Percentiles rank a stretch among this genome's conserved stretches.
Evolutionary conservation across 352 stramenopile species (phyloP).

Genomic region (Phytophthora cactorum): DNA sequence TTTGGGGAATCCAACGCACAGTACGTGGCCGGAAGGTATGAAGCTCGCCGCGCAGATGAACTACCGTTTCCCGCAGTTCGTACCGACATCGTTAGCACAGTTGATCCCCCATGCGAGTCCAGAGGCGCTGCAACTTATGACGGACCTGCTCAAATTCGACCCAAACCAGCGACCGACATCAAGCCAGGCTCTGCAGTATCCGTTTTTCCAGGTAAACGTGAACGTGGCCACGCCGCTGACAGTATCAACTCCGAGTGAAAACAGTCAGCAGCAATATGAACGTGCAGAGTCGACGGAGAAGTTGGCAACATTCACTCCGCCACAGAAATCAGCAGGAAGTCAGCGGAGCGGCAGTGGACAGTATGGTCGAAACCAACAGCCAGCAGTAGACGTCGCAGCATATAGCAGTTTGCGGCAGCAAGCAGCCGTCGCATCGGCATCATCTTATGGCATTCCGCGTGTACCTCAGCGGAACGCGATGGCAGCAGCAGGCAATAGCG

Average conservation of each 20-base stretch:
- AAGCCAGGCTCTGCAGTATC: conserved; percentile 94
- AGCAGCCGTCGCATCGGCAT: conserved; percentile 14
- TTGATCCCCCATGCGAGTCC: conserved; percentile 92
- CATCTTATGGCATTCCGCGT: conserved; percentile 50
- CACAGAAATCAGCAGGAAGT: conserved; percentile 57
- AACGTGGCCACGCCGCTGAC: conserved; percentile 78
- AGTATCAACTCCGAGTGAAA: conserved; percentile 60
- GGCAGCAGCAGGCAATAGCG: conserved; percentile 66
- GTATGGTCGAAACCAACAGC: conserved; percentile 65
- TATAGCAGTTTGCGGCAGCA: conserved; percentile 54
- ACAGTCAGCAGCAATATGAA: conserved; percentile 62
- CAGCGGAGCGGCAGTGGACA: conserved; percentile 49
- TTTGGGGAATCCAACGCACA: conserved; percentile 91
- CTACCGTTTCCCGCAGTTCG: conserved; percentile 96
- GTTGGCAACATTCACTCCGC: conserved; percentile 59
- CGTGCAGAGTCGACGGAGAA: conserved; percentile 46
- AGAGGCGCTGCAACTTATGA: conserved; percentile 93
- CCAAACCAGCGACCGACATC: conserved; percentile 93
- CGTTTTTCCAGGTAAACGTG: conserved; percentile 93
- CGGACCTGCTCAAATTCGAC: conserved; percentile 93
- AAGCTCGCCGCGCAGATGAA: conserved; percentile 96
- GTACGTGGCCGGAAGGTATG: conserved; percentile 94
- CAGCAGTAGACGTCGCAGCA: conserved; percentile 43
- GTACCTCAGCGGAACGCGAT: conserved; percentile 74
- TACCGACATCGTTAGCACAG: conserved; percentile 86